A percentile compares a stretch with the other conserved stretches of the same genome.
These are phyloP conservation scores for Penicillium sp. DNA, from an alignment of 2,329 filamentous ascomycete genomes.

Conservation along the genomic window DNA sequence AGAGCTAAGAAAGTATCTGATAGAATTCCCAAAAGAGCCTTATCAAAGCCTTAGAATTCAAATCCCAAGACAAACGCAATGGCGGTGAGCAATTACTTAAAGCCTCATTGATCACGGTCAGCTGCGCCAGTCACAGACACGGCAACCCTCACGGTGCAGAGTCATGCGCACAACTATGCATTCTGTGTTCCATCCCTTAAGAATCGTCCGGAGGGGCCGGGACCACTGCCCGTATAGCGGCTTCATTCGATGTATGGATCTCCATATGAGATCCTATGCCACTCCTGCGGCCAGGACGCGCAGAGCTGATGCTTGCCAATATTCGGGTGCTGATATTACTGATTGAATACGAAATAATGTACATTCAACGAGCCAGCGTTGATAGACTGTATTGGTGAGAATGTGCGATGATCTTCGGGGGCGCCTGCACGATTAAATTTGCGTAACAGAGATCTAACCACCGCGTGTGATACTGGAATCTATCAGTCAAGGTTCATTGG, in stretches of 20 bases:
- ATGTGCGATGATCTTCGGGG: slow-evolving; percentile 1
- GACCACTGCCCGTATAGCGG: background rate
- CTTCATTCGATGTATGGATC: background rate
- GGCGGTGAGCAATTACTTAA: background rate
- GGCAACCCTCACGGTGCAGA: slow-evolving; percentile 14
- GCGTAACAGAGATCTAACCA: slow-evolving; percentile 22
- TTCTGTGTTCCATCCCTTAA: slow-evolving; percentile 11
- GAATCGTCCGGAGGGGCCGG: background rate
- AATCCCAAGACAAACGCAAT: background rate
- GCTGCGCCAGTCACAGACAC: slow-evolving; percentile 22
- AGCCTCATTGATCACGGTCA: slow-evolving; percentile 19
- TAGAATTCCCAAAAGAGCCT: background rate
- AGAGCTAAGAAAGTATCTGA: background rate
- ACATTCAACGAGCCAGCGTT: slow-evolving; percentile 24
- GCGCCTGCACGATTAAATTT: background rate
- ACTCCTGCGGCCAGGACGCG: background rate
- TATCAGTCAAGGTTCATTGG: slow-evolving; percentile 18
- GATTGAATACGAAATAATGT: slow-evolving; percentile 15
- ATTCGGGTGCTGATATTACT: background rate
- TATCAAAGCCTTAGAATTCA: background rate
- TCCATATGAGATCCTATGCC: background rate
- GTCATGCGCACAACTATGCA: slow-evolving; percentile 25
- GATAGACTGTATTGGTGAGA: slow-evolving; percentile 7
- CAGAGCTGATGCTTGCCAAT: background rate
- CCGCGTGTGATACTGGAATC: slow-evolving; percentile 33